phyloP scores from a whole-genome alignment of 331 rosid species.

The Acacia pycnantha region DNA sequence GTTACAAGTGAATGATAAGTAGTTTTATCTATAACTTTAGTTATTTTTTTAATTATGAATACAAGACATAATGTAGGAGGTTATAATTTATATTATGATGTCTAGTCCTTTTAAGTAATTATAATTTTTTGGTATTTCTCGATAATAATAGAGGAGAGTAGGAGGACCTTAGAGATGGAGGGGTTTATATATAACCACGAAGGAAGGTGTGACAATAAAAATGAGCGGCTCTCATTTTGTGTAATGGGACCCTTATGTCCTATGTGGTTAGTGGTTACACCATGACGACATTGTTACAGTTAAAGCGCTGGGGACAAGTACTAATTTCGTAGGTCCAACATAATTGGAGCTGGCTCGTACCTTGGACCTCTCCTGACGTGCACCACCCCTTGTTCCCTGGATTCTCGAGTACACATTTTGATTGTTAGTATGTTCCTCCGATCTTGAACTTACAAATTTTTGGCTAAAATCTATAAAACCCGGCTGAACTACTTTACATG shows the following conservation, averaged over 20 bases:
- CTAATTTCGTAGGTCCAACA: not conserved
- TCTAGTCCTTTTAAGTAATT: too few relatives aligned
- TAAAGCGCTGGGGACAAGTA: not conserved
- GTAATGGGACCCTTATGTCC: not conserved
- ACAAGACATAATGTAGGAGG: too few relatives aligned
- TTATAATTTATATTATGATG: too few relatives aligned
- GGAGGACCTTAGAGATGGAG: not conserved
- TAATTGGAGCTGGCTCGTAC: not conserved
- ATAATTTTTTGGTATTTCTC: too few relatives aligned
- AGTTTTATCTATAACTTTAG: too few relatives aligned
- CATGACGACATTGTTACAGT: not conserved
- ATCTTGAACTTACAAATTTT: not conserved
- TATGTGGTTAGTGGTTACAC: not conserved
- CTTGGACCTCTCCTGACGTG: not conserved
- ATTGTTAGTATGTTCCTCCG: not conserved
- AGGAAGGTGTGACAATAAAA: not conserved
- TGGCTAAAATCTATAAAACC: too few relatives aligned
- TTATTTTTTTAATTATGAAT: too few relatives aligned
- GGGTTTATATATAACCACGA: not conserved
- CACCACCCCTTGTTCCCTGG: not conserved
- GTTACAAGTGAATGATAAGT: too few relatives aligned
- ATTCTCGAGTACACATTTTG: not conserved
- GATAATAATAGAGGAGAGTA: not conserved
- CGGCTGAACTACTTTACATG: too few relatives aligned
- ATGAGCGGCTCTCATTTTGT: not conserved